These are phyloP conservation scores for Zymoseptoria brevis DNA, from an alignment of 2,329 filamentous ascomycete species.

Conservation along the genomic window DNA sequence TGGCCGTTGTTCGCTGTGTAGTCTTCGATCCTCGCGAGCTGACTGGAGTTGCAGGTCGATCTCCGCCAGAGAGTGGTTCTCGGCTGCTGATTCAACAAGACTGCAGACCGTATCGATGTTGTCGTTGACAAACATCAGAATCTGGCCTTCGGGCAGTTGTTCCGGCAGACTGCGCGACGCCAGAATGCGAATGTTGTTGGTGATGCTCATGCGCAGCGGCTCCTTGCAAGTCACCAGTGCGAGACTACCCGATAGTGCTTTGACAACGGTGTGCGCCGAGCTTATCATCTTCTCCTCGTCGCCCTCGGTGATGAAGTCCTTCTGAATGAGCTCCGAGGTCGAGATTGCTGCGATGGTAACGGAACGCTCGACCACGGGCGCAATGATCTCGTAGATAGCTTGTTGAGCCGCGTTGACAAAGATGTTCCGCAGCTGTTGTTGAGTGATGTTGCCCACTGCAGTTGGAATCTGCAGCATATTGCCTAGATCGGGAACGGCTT, in stretches of 20 bases:
- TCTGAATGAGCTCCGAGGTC: slow-evolving; percentile 87
- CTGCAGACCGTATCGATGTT: slow-evolving; percentile 90
- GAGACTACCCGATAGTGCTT: slow-evolving; percentile 85
- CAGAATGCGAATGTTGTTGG: slow-evolving; percentile 89
- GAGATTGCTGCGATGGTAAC: slow-evolving; percentile 97
- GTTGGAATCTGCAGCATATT: slow-evolving; percentile 71
- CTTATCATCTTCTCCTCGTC: slow-evolving; percentile 81
- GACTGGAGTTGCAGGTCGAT: slow-evolving; percentile 88
- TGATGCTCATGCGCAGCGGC: slow-evolving; percentile 90
- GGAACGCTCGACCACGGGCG: slow-evolving; percentile 91
- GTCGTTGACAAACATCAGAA: slow-evolving; percentile 97
- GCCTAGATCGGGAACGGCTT: slow-evolving; percentile 75
- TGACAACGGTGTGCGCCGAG: slow-evolving; percentile 87
- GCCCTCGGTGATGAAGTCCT: slow-evolving; percentile 90
- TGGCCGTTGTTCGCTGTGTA: slow-evolving; percentile 65
- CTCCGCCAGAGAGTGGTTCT: slow-evolving; percentile 84
- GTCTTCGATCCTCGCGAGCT: slow-evolving; percentile 68
- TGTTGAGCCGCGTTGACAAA: slow-evolving; percentile 79
- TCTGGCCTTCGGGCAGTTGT: slow-evolving; percentile 84
- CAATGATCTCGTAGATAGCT: slow-evolving; percentile 91
- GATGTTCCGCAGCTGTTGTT: slow-evolving; percentile 60
- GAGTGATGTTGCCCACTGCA: slow-evolving; percentile 65
- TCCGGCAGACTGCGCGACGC: slow-evolving; percentile 54
- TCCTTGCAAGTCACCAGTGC: slow-evolving; percentile 98
- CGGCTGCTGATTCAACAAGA: slow-evolving; percentile 91